Percentiles rank a stretch among this genome's conserved stretches.
These are phyloP conservation scores for Globisporangium cystogenes DNA, from an alignment of 352 stramenopile genomes.

Conservation along the genomic window DNA sequence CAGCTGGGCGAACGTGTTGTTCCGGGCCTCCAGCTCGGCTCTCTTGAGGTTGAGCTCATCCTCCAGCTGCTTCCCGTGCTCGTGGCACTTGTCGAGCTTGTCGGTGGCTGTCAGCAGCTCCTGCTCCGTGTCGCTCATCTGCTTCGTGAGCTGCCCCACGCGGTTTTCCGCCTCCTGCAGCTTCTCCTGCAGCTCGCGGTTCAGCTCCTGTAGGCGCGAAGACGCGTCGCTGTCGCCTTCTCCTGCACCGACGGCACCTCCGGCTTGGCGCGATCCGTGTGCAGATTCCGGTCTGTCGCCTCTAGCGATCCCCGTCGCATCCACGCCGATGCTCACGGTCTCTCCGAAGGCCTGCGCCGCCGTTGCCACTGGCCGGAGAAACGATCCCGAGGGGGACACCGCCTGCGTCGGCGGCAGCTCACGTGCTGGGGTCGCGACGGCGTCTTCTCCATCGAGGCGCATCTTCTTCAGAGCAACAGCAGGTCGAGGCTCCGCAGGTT, in stretches of 20 bases:
- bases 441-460: neutral
- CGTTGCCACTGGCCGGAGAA: neutral
- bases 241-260: neutral
- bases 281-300: neutral
- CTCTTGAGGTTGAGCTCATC: slow-evolving; percentile 7
- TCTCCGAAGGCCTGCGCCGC: neutral
- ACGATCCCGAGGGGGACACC: neutral
- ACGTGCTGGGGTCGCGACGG: neutral
- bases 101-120: slow-evolving; percentile 5
- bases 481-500: neutral
- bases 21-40: neutral
- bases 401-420: neutral
- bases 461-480: neutral
- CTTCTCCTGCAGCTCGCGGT: neutral
- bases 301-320: neutral
- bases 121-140: slow-evolving; percentile 5
- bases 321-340: neutral
- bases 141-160: slow-evolving; percentile 1
- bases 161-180: neutral
- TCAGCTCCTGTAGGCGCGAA: neutral
- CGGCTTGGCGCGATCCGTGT: neutral
- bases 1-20: slow-evolving; percentile 4
- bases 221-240: neutral
- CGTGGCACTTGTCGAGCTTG: slow-evolving; percentile 3
- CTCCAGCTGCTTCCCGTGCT: slow-evolving; percentile 4